These are phyloP conservation scores for Trebouxia gelatinosa DNA, from an alignment of 163 green algal species.

Conservation along the genomic window DNA sequence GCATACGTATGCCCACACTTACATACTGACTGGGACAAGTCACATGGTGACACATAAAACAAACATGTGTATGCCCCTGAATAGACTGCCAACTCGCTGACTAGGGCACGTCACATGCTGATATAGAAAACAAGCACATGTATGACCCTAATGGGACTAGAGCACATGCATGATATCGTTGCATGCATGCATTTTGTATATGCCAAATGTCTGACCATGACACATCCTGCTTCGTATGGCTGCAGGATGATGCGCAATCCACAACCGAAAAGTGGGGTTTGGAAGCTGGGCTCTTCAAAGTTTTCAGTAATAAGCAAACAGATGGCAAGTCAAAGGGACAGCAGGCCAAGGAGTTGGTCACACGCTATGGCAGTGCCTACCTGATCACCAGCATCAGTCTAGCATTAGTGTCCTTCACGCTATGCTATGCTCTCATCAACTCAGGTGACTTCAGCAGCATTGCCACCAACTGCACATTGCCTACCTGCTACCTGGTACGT, in stretches of 20 bases:
- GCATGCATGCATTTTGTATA: too few species aligned
- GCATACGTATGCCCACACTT: too few species aligned
- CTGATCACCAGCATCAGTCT: slow-evolving; percentile 95
- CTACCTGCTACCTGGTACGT: slow-evolving; percentile 2
- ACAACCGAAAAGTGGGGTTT: slow-evolving; percentile 88
- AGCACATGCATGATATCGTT: too few species aligned
- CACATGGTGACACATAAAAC: too few species aligned
- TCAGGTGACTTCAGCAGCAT: slow-evolving; percentile 47
- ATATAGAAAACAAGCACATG: too few species aligned
- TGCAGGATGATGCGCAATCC: slow-evolving; percentile 17
- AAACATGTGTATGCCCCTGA: too few species aligned
- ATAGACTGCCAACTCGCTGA: too few species aligned
- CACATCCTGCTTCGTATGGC: too few species aligned
- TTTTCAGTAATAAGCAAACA: slow-evolving; percentile 62
- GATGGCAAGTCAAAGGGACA: slow-evolving; percentile 44
- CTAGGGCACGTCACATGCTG: too few species aligned
- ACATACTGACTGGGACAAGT: too few species aligned
- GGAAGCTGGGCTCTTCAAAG: slow-evolving; percentile 86
- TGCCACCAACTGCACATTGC: neutral
- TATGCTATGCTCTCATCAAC: slow-evolving; percentile 88
- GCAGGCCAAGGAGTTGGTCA: slow-evolving; percentile 88
- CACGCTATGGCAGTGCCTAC: slow-evolving; percentile 94
- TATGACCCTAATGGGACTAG: too few species aligned
- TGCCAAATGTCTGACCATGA: too few species aligned
- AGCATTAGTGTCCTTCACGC: slow-evolving; percentile 88